These are phyloP conservation scores for Botrytis fragariae DNA, from an alignment of 2,329 filamentous ascomycete genomes.

Conservation along the genomic window DNA sequence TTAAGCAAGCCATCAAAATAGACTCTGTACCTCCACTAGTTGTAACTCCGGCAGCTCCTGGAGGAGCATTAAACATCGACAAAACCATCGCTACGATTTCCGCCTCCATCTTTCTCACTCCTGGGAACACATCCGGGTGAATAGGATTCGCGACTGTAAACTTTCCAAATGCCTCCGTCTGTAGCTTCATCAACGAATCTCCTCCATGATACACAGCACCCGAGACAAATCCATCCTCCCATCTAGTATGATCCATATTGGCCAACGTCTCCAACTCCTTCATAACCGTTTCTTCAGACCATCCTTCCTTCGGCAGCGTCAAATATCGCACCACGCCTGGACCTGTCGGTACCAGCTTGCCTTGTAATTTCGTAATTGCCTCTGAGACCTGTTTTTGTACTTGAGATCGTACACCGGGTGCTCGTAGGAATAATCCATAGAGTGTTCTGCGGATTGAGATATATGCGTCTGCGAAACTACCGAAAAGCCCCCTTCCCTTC, in stretches of 20 bases:
- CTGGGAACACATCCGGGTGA: slow-evolving; percentile 96
- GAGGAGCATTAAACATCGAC: slow-evolving; percentile 82
- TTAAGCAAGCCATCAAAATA: slow-evolving; percentile 92
- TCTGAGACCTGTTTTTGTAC: slow-evolving; percentile 83
- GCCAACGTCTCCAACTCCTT: slow-evolving; percentile 76
- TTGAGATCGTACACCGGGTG: slow-evolving; percentile 81
- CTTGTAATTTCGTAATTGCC: slow-evolving; percentile 74
- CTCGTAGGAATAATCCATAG: slow-evolving; percentile 81
- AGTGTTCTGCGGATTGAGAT: slow-evolving; percentile 65
- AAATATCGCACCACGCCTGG: slow-evolving; percentile 71
- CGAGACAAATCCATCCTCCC: slow-evolving; percentile 94
- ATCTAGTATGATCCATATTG: slow-evolving; percentile 87
- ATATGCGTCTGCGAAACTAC: slow-evolving; percentile 74
- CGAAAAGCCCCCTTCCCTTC: slow-evolving; percentile 82
- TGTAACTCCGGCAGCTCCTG: slow-evolving; percentile 80
- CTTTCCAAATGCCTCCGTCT: slow-evolving; percentile 88
- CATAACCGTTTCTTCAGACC: slow-evolving; percentile 73
- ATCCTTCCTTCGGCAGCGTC: slow-evolving; percentile 77
- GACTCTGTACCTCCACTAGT: slow-evolving; percentile 95
- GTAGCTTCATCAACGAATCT: slow-evolving; percentile 73
- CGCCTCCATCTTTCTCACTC: slow-evolving; percentile 98
- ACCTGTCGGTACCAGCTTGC: slow-evolving; percentile 74
- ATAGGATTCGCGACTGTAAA: slow-evolving; percentile 97
- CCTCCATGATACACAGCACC: slow-evolving; percentile 97
- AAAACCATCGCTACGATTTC: slow-evolving; percentile 96